These are phyloP conservation scores for Ceratocystis cacaofunesta DNA, from an alignment of 2,329 filamentous ascomycete species.

Conservation along the genomic window DNA sequence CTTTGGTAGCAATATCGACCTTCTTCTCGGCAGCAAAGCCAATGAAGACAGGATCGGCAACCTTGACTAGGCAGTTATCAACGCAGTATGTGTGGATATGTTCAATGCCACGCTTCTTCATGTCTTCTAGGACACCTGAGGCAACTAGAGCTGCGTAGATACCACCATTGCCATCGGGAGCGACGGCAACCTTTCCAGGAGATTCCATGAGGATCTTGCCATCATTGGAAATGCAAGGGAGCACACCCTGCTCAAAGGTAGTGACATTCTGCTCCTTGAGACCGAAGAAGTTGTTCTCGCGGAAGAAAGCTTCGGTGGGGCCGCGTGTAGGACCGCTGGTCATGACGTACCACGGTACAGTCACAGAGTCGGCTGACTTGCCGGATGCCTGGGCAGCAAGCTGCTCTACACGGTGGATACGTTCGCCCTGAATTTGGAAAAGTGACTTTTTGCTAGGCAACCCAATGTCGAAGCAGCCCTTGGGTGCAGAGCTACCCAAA, in stretches of 20 bases:
- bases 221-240: slow-evolving; percentile 94
- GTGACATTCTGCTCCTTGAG: slow-evolving; percentile 70
- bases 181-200: slow-evolving; percentile 83
- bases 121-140: slow-evolving; percentile 69
- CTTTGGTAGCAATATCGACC: slow-evolving; percentile 95
- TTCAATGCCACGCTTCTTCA: slow-evolving; percentile 76
- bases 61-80: slow-evolving; percentile 97
- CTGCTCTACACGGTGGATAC: slow-evolving; percentile 73
- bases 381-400: slow-evolving; percentile 59
- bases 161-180: slow-evolving; percentile 92
- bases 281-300: slow-evolving; percentile 81
- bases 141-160: slow-evolving; percentile 83
- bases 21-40: slow-evolving; percentile 78
- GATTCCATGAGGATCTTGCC: slow-evolving; percentile 90
- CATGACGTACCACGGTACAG: slow-evolving; percentile 98
- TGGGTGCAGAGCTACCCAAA: slow-evolving; percentile 84
- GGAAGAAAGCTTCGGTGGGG: slow-evolving; percentile 87
- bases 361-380: slow-evolving; percentile 31
- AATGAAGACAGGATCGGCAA: slow-evolving; percentile 92
- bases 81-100: slow-evolving; percentile 98
- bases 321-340: slow-evolving; percentile 86
- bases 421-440: slow-evolving; percentile 94
- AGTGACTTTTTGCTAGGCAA: slow-evolving; percentile 85
- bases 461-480: slow-evolving; percentile 95
- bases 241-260: slow-evolving; percentile 92